These are phyloP conservation scores for Sugiyamaella boreocaroliniensis DNA, from an alignment of 805 yeast species.

Conservation along the genomic window DNA sequence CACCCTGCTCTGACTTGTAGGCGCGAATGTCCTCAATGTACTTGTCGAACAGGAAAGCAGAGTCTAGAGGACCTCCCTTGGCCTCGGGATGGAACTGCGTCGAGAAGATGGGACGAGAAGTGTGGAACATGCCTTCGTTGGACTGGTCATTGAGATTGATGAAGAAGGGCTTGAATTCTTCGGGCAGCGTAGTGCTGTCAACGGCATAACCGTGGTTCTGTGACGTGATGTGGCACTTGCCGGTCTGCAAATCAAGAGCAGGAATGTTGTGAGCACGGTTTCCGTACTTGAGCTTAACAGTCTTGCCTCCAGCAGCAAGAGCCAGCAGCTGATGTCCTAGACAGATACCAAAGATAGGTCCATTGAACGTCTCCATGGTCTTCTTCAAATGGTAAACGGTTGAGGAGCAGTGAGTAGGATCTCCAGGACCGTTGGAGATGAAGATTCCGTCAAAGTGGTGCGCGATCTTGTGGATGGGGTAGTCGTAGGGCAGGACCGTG, in stretches of 20 bases:
- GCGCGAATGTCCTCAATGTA: slow-evolving; percentile 64
- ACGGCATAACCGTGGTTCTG: slow-evolving; percentile 99
- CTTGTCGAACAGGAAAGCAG: slow-evolving; percentile 83
- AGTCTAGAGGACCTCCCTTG: slow-evolving; percentile 96
- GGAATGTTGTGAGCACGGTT: slow-evolving; percentile 99
- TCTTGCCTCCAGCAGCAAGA: slow-evolving; percentile 88
- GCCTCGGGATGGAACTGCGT: slow-evolving; percentile 99
- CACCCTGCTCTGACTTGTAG: slow-evolving; percentile 41
- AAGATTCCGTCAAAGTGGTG: slow-evolving; percentile 91
- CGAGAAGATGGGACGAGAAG: slow-evolving; percentile 80
- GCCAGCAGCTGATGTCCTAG: slow-evolving; percentile 96
- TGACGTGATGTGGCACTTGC: slow-evolving; percentile 95
- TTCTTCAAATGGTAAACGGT: slow-evolving; percentile 70
- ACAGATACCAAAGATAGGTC: slow-evolving; percentile 97
- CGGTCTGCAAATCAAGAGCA: slow-evolving; percentile 80
- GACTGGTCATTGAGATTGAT: slow-evolving; percentile 91
- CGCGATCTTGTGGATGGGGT: slow-evolving; percentile 86
- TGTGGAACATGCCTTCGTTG: slow-evolving; percentile 96
- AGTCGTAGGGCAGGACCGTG: slow-evolving; percentile 94
- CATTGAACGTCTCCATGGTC: slow-evolving; percentile 58
- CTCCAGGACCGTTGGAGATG: slow-evolving; percentile 96
- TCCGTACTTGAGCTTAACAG: slow-evolving; percentile 91
- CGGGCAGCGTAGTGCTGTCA: slow-evolving; percentile 66
- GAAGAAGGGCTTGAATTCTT: slow-evolving; percentile 80
- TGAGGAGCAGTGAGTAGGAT: slow-evolving; percentile 81